Percentiles rank a stretch among this genome's conserved stretches.
These are phyloP conservation scores for Penicillium sp. DNA, from an alignment of 2,329 filamentous ascomycete species.

Conservation along the genomic window DNA sequence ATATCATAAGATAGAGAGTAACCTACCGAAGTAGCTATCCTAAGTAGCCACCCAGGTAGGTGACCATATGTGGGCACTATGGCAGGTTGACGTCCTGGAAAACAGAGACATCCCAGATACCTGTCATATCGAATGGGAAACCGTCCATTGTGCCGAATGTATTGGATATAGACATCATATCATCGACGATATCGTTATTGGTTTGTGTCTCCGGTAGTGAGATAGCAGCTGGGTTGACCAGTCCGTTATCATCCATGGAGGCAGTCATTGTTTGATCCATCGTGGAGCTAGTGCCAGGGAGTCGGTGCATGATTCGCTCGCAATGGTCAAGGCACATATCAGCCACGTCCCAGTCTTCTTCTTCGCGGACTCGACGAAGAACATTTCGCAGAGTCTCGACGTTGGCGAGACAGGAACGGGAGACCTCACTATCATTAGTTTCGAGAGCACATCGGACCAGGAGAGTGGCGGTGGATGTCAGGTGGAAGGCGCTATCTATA, in stretches of 20 bases:
- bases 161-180: conserved; percentile 49
- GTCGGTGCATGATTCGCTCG: conserved; percentile 45
- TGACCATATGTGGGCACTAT: neutral
- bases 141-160: conserved; percentile 48
- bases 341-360: conserved; percentile 57
- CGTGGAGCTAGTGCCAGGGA: conserved; percentile 29
- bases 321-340: conserved; percentile 55
- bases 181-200: conserved; percentile 47
- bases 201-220: conserved; percentile 45
- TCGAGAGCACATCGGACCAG: conserved; percentile 54
- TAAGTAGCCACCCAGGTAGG: neutral
- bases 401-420: conserved; percentile 47
- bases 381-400: conserved; percentile 51
- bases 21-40: neutral
- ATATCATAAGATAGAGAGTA: neutral
- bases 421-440: conserved; percentile 48
- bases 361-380: conserved; percentile 48
- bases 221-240: conserved; percentile 41
- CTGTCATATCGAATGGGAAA: conserved; percentile 48
- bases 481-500: conserved; percentile 51
- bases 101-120: conserved; percentile 47
- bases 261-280: conserved; percentile 20
- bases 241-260: conserved; percentile 26
- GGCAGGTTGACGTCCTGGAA: conserved; percentile 41
- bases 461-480: conserved; percentile 56